phyloP scores from a whole-genome alignment of 2,329 filamentous ascomycete species.

The Blumeria hordei region DNA sequence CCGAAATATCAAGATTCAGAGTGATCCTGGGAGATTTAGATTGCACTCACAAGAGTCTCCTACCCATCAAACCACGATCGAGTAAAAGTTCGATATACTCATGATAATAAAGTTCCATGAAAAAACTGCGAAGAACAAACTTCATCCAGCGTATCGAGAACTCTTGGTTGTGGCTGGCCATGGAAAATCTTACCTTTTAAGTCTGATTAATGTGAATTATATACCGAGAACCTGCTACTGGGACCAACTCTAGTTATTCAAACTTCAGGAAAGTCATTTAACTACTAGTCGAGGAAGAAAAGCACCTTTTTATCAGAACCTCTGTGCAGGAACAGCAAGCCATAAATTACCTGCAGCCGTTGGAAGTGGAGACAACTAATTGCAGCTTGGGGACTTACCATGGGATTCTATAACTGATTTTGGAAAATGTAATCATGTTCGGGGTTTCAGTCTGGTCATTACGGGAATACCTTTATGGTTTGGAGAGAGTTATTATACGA shows the following conservation, averaged over 20 bases:
- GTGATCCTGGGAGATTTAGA: too few relatives aligned
- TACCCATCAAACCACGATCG: too few relatives aligned
- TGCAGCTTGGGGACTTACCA: too few relatives aligned
- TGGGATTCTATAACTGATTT: too few relatives aligned
- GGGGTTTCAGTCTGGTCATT: too few relatives aligned
- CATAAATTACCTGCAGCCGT: neutral
- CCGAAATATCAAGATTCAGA: too few relatives aligned
- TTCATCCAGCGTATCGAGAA: neutral
- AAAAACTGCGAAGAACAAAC: neutral
- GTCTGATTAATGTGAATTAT: neutral
- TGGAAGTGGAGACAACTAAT: too few relatives aligned
- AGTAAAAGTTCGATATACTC: too few relatives aligned
- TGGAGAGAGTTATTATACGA: too few relatives aligned
- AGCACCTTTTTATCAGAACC: neutral
- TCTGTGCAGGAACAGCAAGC: neutral
- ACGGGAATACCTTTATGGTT: too few relatives aligned
- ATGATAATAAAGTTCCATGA: neutral
- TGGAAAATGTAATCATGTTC: too few relatives aligned
- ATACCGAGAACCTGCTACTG: neutral
- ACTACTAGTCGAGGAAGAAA: neutral
- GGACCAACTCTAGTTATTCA: neutral
- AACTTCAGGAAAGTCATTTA: neutral
- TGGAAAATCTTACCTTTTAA: neutral
- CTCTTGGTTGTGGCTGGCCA: neutral
- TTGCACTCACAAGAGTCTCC: too few relatives aligned